Conservation (phyloP, 176 grass and related monocot species). For the Oryza rufipogon region DNA sequence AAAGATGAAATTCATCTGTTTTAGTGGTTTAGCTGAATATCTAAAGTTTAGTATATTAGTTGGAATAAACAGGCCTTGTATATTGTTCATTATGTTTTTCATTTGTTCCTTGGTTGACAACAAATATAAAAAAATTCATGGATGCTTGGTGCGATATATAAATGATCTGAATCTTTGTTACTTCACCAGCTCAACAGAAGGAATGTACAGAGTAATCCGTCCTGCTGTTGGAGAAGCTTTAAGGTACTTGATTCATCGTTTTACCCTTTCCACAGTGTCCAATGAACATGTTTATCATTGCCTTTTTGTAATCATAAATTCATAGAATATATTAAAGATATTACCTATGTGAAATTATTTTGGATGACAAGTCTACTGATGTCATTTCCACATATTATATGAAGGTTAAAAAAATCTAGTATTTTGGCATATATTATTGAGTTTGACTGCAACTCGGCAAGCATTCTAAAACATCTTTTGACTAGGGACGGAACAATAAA, state of each 20-base stretch:
- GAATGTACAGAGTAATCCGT: slow-evolving; percentile 84
- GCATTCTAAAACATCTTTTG: background rate
- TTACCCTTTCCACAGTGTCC: slow-evolving; percentile 1
- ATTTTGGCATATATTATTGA: background rate
- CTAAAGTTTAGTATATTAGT: background rate
- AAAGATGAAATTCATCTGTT: slow-evolving; percentile 31
- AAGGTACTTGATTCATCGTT: slow-evolving; percentile 60
- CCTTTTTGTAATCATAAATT: background rate
- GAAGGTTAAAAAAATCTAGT: too few relatives aligned
- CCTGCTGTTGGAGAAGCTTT: slow-evolving; percentile 86
- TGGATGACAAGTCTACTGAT: background rate
- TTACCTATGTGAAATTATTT: background rate
- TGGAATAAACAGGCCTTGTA: background rate
- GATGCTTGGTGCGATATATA: slow-evolving; percentile 18
- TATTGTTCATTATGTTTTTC: background rate
- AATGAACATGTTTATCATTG: background rate
- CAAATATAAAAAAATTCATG: slow-evolving; percentile 18
- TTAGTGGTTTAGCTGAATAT: slow-evolving; percentile 9
- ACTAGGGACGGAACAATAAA: background rate
- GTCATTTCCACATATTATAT: background rate
- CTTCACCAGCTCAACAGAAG: slow-evolving; percentile 66
- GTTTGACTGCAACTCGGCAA: background rate
- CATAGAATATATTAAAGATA: background rate
- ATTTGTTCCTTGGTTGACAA: slow-evolving; percentile 9
- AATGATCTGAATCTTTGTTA: slow-evolving; percentile 19